Base-by-base conservation (phyloP, 441 rosid genomes). In the Sinapis alba region DNA sequence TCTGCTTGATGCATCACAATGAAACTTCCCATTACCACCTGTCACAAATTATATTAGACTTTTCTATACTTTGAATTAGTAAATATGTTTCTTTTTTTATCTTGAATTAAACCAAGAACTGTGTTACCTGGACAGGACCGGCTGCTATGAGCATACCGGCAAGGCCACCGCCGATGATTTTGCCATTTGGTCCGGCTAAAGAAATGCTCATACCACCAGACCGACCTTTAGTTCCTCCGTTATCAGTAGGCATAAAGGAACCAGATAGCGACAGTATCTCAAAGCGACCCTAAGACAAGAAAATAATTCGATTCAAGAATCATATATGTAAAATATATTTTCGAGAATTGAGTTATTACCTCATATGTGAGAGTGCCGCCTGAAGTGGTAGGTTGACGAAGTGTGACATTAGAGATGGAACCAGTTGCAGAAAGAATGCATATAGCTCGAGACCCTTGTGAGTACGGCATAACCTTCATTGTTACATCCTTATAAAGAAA, bases 371-470 rank as follows among this genome's bases (percentile, higher is more conserved):
- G 86, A 66, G 99, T 94, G 38, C 99, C 98, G 3, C 99, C 96
- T 23, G 87, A 92, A 64, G 95, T 86, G 24, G 94, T 84, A 68
- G 98, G 87, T 45, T 92, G 98, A 60, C 98, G 97, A 78, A 96
- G 94, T 7, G 99, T 93, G 73, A 94, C 99, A 76, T 91, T 96
- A 41, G 98, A 96, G 77, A 96, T 88, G 5, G 85, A 82, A 47
- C 99, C 99, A 78, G 87, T 94, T n/a, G 97, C 98, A 16, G 96
- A 90, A 18, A 94, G 98, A 80, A 96, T 83, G 80, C 99, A 96
- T 43, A 93, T 88, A 72, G 99, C 98, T 21, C 93, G 87, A 79
- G 94, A 77, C 66, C 96, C 97, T 88, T 90, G 98, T 54, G 96
- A 87, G 73, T 89, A 90, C n/a, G 96, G 86, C 97, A 94, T 96